phyloP scores from a whole-genome alignment of 257 asterid species.

The Solanum tarijense region DNA sequence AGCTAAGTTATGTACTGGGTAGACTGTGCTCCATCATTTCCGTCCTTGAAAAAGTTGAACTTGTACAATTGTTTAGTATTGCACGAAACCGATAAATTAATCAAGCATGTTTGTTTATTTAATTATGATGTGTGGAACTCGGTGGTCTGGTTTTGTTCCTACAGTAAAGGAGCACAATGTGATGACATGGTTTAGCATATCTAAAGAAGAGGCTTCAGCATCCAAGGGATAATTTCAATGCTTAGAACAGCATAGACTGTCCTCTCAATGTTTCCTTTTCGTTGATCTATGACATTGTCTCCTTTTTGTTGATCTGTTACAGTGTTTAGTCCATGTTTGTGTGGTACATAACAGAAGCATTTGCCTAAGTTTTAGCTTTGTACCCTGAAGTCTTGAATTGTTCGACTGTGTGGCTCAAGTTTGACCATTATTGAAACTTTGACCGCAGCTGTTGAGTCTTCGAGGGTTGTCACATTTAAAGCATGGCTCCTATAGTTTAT shows the following conservation, averaged over 20 bases:
- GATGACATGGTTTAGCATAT: background rate
- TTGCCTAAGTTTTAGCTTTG: background rate
- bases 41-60: background rate
- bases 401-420: background rate
- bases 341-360: background rate
- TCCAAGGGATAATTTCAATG: background rate
- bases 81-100: background rate
- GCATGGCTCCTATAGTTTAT: background rate
- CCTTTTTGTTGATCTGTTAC: background rate
- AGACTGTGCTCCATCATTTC: background rate
- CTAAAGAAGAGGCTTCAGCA: background rate
- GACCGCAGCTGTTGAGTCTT: background rate
- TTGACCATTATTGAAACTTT: background rate
- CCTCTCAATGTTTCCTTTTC: background rate
- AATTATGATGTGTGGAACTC: background rate
- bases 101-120: background rate
- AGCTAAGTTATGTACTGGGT: background rate
- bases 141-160: background rate
- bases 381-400: background rate
- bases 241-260: background rate
- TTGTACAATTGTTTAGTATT: background rate
- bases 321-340: background rate
- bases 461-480: background rate
- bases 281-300: background rate
- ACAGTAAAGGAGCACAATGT: background rate